Conservation (phyloP, 23 red algal species). For the Gracilaria domingensis region DNA sequence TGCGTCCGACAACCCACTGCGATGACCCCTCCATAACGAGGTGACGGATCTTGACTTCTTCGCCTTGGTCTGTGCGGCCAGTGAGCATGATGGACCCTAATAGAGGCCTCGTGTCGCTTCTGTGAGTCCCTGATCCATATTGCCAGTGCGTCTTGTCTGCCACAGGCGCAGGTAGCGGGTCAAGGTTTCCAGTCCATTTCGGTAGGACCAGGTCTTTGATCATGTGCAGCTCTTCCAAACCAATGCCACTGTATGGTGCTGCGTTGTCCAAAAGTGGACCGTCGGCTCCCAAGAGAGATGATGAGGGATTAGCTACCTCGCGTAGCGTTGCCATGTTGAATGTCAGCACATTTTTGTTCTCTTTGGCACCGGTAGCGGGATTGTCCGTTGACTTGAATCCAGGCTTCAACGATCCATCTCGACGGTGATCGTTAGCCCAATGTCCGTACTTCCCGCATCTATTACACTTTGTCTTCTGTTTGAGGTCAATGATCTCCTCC, state of each 20-base stretch:
- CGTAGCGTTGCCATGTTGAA: constrained; percentile 2
- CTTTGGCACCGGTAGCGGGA: not conserved
- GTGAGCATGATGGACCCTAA: constrained; percentile 2
- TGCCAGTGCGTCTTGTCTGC: constrained; percentile 45
- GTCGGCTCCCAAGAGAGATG: not conserved
- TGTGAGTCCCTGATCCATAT: constrained; percentile 51
- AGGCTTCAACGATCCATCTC: constrained; percentile 47
- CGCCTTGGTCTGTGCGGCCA: not conserved
- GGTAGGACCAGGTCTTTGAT: not conserved
- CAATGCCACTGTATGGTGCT: constrained; percentile 61
- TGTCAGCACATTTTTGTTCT: not conserved
- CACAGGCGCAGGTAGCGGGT: constrained; percentile 13
- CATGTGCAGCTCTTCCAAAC: not conserved
- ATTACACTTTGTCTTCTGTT: not conserved
- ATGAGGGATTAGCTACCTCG: no score
- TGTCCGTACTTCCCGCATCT: constrained; percentile 28
- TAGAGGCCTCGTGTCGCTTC: constrained; percentile 9
- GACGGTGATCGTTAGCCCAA: not conserved
- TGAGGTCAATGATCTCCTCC: constrained; percentile 23
- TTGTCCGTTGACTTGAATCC: not conserved
- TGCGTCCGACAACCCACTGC: not conserved
- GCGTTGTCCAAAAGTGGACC: constrained; percentile 53
- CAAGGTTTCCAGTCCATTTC: constrained; percentile 30
- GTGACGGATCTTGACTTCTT: not conserved
- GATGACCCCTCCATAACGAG: not conserved